phyloP scores from a whole-genome alignment of 768 basidiomycete species.

The Lactarius tabidus region DNA sequence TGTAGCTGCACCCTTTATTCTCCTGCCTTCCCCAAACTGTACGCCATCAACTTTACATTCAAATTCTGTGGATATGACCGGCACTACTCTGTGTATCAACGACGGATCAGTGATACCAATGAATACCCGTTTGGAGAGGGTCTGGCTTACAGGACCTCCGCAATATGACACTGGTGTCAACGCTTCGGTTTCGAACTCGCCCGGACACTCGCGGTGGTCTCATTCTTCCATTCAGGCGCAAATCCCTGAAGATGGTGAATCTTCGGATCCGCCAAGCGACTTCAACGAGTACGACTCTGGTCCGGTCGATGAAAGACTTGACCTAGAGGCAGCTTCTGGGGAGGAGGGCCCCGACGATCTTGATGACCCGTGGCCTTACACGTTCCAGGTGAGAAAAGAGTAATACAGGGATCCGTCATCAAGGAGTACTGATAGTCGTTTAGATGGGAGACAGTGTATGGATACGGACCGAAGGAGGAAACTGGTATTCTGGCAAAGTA shows the following conservation, averaged over 20 bases:
- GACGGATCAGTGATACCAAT: slow-evolving; percentile 1
- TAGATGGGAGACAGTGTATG: slow-evolving; percentile 22
- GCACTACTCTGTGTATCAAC: slow-evolving; percentile 8
- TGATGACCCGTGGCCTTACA: slow-evolving; percentile 26
- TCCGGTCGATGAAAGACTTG: not conserved
- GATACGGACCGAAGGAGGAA: slow-evolving; percentile 24
- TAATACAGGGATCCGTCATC: not conserved
- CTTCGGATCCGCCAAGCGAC: not conserved
- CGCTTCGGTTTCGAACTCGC: not conserved
- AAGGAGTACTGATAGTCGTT: slow-evolving; percentile 4
- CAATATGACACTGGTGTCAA: not conserved
- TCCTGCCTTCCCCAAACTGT: not conserved
- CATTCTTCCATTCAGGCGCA: not conserved
- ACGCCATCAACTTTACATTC: not conserved
- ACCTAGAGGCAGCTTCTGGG: slow-evolving; percentile 7
- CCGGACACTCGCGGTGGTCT: not conserved
- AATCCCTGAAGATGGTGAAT: not conserved
- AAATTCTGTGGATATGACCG: slow-evolving; percentile 5
- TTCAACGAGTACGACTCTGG: not conserved
- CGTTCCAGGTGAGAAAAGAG: slow-evolving; percentile 16
- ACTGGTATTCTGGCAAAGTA: slow-evolving; percentile 22
- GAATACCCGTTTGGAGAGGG: not conserved
- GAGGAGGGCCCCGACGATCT: slow-evolving; percentile 22
- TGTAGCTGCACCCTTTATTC: not conserved
- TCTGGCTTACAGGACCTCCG: not conserved